Evolutionary conservation across 2,329 filamentous ascomycete species (phyloP).

Genomic region (Ceratocystis papillata): DNA sequence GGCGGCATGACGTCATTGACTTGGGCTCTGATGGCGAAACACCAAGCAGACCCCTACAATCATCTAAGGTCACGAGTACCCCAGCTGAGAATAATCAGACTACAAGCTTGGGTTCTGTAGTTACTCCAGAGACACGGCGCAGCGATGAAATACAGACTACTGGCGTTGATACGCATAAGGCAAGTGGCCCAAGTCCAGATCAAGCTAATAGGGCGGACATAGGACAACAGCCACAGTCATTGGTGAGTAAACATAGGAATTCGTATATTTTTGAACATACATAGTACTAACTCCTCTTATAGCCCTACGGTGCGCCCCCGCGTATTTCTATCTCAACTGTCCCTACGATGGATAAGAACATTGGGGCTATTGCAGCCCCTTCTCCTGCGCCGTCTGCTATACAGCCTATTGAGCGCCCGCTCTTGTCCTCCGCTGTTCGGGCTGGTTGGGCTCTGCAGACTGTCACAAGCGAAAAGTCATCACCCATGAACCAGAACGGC

Average conservation of each 20-base stretch:
- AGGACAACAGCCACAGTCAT: not conserved
- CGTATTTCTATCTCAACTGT: not conserved
- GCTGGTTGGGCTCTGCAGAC: conserved; percentile 47
- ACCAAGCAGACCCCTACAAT: not conserved
- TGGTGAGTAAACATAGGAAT: not conserved
- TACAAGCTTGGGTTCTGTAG: not conserved
- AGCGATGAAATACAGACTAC: not conserved
- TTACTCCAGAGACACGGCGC: not conserved
- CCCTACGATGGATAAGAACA: not conserved
- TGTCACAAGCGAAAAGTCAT: conserved; percentile 49
- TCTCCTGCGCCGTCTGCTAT: not conserved
- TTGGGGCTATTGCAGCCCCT: not conserved
- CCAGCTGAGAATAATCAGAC: not conserved
- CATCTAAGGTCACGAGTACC: not conserved
- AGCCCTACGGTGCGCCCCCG: not conserved
- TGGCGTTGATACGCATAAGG: not conserved
- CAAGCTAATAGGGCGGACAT: not conserved
- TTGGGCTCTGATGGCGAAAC: not conserved
- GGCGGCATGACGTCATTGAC: not conserved
- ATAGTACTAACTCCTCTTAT: not conserved
- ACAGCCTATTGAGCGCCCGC: conserved; percentile 23
- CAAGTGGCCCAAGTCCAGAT: not conserved
- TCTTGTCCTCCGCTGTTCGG: conserved; percentile 48
- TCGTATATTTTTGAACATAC: not conserved
- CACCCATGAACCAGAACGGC: conserved; percentile 41